Conservation (phyloP, 2,329 filamentous ascomycete genomes). For the Exophiala sp. region DNA sequence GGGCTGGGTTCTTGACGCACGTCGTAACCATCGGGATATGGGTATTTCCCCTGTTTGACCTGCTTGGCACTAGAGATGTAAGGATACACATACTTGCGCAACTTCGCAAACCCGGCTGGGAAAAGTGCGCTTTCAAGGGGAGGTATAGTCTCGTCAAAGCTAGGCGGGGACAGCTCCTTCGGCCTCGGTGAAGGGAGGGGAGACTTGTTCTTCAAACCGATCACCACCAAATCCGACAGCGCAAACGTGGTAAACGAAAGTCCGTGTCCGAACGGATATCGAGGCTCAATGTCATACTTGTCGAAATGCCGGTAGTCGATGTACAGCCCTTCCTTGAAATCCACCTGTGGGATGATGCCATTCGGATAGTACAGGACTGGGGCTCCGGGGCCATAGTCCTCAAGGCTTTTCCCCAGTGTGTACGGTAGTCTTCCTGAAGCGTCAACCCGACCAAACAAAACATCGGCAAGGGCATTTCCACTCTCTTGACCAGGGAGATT, state of each 20-base stretch:
- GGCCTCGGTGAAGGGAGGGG: conserved; percentile 42
- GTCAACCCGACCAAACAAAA: conserved; percentile 72
- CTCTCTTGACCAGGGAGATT: conserved; percentile 83
- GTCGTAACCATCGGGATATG: conserved; percentile 54
- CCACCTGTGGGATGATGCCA: conserved; percentile 67
- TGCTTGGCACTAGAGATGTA: conserved; percentile 54
- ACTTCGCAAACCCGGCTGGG: conserved; percentile 53
- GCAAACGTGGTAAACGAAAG: conserved; percentile 73
- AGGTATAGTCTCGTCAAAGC: conserved; percentile 52
- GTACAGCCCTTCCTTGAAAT: conserved; percentile 75
- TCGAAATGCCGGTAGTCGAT: conserved; percentile 90
- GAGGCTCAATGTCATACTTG: conserved; percentile 64
- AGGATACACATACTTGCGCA: conserved; percentile 68
- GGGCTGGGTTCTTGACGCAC: conserved; percentile 48
- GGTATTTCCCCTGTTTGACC: conserved; percentile 40
- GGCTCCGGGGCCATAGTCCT: conserved; percentile 69
- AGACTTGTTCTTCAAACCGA: conserved; percentile 45
- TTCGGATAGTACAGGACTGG: conserved; percentile 66
- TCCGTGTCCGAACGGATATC: conserved; percentile 81
- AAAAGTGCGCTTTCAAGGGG: conserved; percentile 54
- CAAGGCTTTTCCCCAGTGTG: conserved; percentile 67
- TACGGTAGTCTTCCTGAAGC: conserved; percentile 81
- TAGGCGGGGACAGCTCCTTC: conserved; percentile 44
- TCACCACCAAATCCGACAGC: conserved; percentile 51
- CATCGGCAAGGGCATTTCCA: conserved; percentile 71